Percentiles rank a stretch among this genome's conserved stretches.
phyloP scores from a whole-genome alignment of 2,329 filamentous ascomycete species.

The Lizonia empirigonia region DNA sequence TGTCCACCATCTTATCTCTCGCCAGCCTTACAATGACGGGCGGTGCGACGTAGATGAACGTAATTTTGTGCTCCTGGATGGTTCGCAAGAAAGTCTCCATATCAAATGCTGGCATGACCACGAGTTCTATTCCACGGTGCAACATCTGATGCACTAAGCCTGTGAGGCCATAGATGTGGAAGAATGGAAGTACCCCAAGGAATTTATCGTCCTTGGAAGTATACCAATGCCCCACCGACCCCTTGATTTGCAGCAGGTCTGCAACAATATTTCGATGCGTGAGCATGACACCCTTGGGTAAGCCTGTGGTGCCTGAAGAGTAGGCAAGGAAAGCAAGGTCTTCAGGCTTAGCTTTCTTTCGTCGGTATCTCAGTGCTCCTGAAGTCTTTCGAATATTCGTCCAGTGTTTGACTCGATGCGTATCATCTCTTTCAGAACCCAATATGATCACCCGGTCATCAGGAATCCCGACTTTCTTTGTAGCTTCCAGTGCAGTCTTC shows the following conservation, averaged over 20 bases:
- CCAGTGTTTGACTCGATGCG: constrained; percentile 70
- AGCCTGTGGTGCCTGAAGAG: constrained; percentile 50
- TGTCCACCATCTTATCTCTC: constrained; percentile 75
- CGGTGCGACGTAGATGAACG: constrained; percentile 80
- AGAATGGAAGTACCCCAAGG: constrained; percentile 83
- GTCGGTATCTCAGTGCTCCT: constrained; percentile 63
- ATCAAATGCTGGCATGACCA: constrained; percentile 80
- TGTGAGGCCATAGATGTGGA: constrained; percentile 85
- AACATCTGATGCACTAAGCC: constrained; percentile 72
- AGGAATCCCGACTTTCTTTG: constrained; percentile 69
- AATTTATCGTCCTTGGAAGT: constrained; percentile 65
- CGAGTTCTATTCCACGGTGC: constrained; percentile 67
- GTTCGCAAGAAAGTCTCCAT: constrained; percentile 75
- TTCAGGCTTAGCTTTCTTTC: constrained; percentile 63
- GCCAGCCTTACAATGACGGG: constrained; percentile 79
- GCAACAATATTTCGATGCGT: constrained; percentile 53
- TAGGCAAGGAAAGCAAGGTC: constrained; percentile 81
- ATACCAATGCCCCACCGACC: constrained; percentile 81
- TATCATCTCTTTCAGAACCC: constrained; percentile 67
- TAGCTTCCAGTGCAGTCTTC: constrained; percentile 68
- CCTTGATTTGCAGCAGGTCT: constrained; percentile 85
- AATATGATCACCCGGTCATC: constrained; percentile 75
- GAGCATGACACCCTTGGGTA: constrained; percentile 54
- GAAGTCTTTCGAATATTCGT: constrained; percentile 69
- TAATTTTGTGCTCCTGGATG: constrained; percentile 75